These are phyloP conservation scores for Nakazawaea ishiwadae DNA, from an alignment of 805 yeast species.

Conservation along the genomic window DNA sequence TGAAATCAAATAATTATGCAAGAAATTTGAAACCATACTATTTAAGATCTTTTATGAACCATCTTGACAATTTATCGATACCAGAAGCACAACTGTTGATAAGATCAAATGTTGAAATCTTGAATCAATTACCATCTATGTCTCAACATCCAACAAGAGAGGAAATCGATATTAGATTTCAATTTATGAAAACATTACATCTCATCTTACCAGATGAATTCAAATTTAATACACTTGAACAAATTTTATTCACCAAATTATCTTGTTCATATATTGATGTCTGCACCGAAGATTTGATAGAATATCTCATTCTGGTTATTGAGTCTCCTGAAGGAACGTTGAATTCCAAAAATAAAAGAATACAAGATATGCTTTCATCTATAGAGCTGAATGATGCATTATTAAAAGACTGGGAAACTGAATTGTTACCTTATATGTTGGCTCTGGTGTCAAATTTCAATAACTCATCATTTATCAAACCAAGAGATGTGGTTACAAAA, in stretches of 20 bases:
- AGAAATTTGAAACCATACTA: not conserved
- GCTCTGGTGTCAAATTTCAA: not conserved
- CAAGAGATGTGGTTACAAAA: not conserved
- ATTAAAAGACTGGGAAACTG: constrained; percentile 7
- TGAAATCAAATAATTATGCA: not conserved
- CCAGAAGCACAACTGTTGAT: not conserved
- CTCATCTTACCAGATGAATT: constrained; percentile 22
- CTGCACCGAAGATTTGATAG: constrained; percentile 26
- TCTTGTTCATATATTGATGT: constrained; percentile 1
- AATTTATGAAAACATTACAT: constrained; percentile 27
- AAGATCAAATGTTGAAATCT: no score
- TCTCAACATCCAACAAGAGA: not conserved
- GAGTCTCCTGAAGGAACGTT: constrained; percentile 19
- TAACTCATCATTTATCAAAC: constrained; percentile 4
- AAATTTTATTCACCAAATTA: constrained; percentile 23
- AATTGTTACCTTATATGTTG: constrained; percentile 6
- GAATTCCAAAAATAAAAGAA: not conserved
- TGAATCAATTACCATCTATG: no score
- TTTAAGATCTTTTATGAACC: constrained; percentile 2
- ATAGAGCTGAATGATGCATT: not conserved
- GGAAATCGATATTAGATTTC: constrained; percentile 14
- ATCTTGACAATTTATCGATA: constrained; percentile 1
- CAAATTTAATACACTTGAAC: constrained; percentile 22
- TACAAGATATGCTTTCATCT: not conserved
- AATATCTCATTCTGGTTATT: constrained; percentile 28